Base-by-base conservation (phyloP, 1,284 basidiomycete genomes). In the Irpex rosettiformis region DNA sequence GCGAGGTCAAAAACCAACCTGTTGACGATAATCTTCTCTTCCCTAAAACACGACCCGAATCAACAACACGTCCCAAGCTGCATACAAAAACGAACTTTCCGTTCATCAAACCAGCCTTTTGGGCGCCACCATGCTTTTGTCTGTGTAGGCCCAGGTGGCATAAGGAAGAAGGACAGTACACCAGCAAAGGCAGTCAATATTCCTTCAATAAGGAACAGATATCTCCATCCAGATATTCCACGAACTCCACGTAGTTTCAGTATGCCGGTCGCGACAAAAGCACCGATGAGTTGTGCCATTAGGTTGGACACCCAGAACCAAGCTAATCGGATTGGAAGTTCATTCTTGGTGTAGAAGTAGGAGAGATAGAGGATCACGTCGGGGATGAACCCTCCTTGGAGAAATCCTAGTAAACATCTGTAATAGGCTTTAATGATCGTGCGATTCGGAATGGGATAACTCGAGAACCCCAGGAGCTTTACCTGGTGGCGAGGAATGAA, bases 261-360 rank as follows among this genome's bases (percentile, higher is more conserved):
- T 21, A 88, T 78, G 2, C 87, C 87, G n/a, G 79, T 83, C 0
- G 84, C 86, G 4, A 89, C 66, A 72, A 90, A 89, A 54, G 79
- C 80, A n/a, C 75, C 77, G 0, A 83, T 45, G 42, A 89, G 81
- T n/a, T 70, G 72, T 57, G 79, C 79, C 6, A 82, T 58, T 61
- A 81, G 75, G n/a, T 79, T 78, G 37, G 83, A 86, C 62, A 85
- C 80, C 87, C 85, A 91, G 73, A 90, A 90, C 49, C 80, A 72
- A 0, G 84, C 80, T 5, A 91, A 73, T 1, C 89, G 82, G 40
- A 89, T 70, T 0, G 88, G 87, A 2, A 91, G 75, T 66, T 88
- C 85, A 4, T 72, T 79, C 68, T 84, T 86, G 2, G 83, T 88
- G 69, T 89, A 89, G 65, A 83, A 90, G 67, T 89, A 89, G 1